phyloP scores from a whole-genome alignment of 768 basidiomycete genomes.

The Lentinus brumalis region DNA sequence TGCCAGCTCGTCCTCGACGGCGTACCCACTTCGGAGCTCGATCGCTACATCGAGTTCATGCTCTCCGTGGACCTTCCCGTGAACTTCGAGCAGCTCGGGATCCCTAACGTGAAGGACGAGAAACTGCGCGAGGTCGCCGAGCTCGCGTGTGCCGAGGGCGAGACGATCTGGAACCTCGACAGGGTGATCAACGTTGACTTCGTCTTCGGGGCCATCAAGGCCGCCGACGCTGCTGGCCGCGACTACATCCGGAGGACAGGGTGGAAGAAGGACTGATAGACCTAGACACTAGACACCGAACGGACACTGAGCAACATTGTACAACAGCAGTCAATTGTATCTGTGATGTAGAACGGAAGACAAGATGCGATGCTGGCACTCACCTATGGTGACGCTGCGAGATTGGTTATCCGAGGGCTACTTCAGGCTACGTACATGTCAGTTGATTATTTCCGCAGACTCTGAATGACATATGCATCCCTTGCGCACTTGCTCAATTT shows the following conservation, averaged over 20 bases:
- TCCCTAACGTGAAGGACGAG: slow-evolving; percentile 31
- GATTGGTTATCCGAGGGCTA: no score
- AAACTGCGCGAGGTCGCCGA: slow-evolving; percentile 30
- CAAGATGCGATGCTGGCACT: no score
- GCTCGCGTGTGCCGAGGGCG: slow-evolving; percentile 28
- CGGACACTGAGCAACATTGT: no score
- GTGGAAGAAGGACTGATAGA: slow-evolving; percentile 14
- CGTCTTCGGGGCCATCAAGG: slow-evolving; percentile 32
- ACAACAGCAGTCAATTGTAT: no score
- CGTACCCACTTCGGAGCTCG: slow-evolving; percentile 25
- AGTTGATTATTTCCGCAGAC: no score
- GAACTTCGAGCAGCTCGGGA: slow-evolving; percentile 32
- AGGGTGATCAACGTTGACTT: slow-evolving; percentile 29
- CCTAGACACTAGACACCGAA: not conserved
- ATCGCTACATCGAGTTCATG: slow-evolving; percentile 34
- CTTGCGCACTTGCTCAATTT: no score
- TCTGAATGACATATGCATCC: no score
- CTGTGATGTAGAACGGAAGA: no score
- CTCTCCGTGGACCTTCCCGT: slow-evolving; percentile 33
- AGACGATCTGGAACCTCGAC: slow-evolving; percentile 37
- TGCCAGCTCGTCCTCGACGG: slow-evolving; percentile 33
- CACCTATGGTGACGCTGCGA: no score
- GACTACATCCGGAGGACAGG: slow-evolving; percentile 28
- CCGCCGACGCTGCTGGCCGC: slow-evolving; percentile 29
- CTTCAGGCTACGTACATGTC: no score